A percentile compares a stretch with the other conserved stretches of the same genome.
Evolutionary conservation across 176 grass and related monocot species (phyloP).

Genomic region (Musa itinerans): DNA sequence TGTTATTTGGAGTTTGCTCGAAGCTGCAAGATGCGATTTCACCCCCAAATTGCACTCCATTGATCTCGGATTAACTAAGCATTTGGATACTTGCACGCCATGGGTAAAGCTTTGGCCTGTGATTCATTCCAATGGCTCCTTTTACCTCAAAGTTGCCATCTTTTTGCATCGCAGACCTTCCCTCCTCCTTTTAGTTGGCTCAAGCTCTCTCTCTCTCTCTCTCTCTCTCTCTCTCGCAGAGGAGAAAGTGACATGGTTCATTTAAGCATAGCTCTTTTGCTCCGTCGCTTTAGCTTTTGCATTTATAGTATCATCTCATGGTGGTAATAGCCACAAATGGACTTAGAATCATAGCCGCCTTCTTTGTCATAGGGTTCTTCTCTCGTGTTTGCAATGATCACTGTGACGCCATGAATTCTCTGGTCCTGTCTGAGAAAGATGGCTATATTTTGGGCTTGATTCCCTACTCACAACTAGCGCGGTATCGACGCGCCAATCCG

Average conservation of each 20-base stretch:
- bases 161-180: not conserved
- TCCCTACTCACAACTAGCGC: too few relatives aligned
- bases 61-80: not conserved
- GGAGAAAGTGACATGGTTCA: too few relatives aligned
- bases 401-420: not conserved
- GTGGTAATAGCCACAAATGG: not conserved
- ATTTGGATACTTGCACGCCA: not conserved
- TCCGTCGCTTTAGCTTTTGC: not conserved
- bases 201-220: too few relatives aligned
- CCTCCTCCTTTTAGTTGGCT: too few relatives aligned
- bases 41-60: not conserved
- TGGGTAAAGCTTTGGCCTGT: not conserved
- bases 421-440: not conserved
- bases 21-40: not conserved
- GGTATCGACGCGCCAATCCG: not conserved
- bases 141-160: not conserved
- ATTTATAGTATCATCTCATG: not conserved
- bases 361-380: not conserved
- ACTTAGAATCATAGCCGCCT: not conserved
- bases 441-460: not conserved
- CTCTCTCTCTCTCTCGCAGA: too few relatives aligned
- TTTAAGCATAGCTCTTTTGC: too few relatives aligned
- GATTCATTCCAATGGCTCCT: not conserved
- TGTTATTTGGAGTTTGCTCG: not conserved
- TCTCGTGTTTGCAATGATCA: not conserved